A percentile compares a stretch with the other conserved stretches of the same genome.
phyloP scores from a whole-genome alignment of 176 grass and related monocot species.

The Zizania latifolia region DNA sequence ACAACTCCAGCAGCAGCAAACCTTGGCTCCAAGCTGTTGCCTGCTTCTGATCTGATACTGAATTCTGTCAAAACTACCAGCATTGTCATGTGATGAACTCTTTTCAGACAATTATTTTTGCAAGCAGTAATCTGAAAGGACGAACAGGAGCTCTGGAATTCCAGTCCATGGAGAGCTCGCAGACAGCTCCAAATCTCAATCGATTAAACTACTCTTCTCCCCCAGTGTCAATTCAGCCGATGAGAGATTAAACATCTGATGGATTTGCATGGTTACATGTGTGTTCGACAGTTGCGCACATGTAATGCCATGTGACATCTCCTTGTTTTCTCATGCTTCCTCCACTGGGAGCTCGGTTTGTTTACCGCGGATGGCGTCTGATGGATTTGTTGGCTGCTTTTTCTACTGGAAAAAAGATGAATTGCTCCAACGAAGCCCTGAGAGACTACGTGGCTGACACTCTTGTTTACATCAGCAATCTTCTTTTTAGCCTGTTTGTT shows the following conservation, averaged over 20 bases:
- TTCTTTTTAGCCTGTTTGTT: too few species aligned
- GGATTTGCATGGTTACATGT: constrained; percentile 16
- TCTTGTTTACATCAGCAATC: not conserved
- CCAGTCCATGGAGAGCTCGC: not conserved
- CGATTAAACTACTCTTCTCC: not conserved
- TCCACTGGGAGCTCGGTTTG: constrained; percentile 5
- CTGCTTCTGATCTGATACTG: not conserved
- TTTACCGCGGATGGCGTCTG: not conserved
- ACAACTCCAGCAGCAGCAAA: not conserved
- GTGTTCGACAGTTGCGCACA: constrained; percentile 24
- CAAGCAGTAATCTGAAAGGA: not conserved
- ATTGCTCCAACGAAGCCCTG: not conserved
- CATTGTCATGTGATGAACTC: not conserved
- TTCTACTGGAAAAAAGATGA: constrained; percentile 30
- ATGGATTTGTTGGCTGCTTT: not conserved
- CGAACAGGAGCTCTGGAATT: not conserved
- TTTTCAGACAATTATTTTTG: not conserved
- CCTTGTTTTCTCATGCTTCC: not conserved
- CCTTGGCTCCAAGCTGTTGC: constrained; percentile 1
- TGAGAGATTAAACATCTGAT: constrained; percentile 1
- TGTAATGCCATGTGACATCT: constrained; percentile 19
- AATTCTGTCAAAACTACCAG: not conserved
- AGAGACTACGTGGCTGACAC: constrained; percentile 37
- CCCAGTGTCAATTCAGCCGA: not conserved
- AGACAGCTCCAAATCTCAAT: not conserved